Base-by-base conservation (phyloP, 2,329 filamentous ascomycete species). In the Didymella pinodella region DNA sequence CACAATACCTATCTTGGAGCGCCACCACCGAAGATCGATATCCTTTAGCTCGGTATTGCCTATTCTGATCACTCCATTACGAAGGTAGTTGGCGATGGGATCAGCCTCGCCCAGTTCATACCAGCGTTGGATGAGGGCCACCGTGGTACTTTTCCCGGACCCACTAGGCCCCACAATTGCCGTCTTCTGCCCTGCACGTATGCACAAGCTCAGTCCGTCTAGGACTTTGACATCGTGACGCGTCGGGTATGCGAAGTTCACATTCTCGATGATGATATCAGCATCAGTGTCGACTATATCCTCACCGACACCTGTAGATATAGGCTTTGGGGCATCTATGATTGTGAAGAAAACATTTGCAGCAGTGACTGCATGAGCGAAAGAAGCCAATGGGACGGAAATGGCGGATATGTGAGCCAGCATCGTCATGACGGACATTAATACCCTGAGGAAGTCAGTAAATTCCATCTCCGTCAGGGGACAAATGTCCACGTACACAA, bases 81-180 rank as follows among this genome's bases (percentile, higher is more conserved):
- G 66, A 14, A 68, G 50, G 38, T 64, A 61, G 43, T 63, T 67
- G 16, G 61, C 57, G 12, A 65, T 45, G 7, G 59, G 55, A 57
- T 63, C 60, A 25, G 40, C n/a, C n/a, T 54, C 60, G 4, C 55
- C 62, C 7, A 88, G 79, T 4, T 85, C 84, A 75, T 97, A 97
- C 77, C 97, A 97, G 26, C 94, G 63, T 78, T 97, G 93, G 0
- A 97, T 89, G 28, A 98, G 82, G 8, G 93, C 93, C 28, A 97
- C 89, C 63, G 97, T 92, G 0, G 93, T 97, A 72, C 90, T 93
- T 80, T 97, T 98, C 38, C 94, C 94, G 32, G 90, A 96, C 6
- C 93, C 94, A 20, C 93, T 97, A 0, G 93, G 91, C 52, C 94
- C 94, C 7, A 98, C 94, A 12, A 98, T 82, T 1, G 94, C 94